Percentiles rank a stretch among this genome's conserved stretches.
Conservation (phyloP, 2,329 filamentous ascomycete species). For the Stemphylium vesicarium region DNA sequence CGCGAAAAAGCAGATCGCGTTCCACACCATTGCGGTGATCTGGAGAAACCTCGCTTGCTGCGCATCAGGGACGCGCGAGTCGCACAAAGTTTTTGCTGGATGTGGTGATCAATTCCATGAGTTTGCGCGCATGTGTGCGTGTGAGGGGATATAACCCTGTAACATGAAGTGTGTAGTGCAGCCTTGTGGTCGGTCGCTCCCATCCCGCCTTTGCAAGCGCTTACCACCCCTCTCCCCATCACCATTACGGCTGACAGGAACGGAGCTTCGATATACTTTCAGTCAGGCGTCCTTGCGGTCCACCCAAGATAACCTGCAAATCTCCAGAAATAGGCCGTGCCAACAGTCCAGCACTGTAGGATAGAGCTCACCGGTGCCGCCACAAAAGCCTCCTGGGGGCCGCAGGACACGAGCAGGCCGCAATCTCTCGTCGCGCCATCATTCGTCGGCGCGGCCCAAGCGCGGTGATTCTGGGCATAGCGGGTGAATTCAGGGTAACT, state of each 20-base stretch:
- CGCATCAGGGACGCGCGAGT: neutral
- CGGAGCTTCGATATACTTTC: neutral
- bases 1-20: neutral
- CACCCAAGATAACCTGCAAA: constrained; percentile 12
- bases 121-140: neutral
- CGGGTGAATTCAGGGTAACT: neutral
- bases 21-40: neutral
- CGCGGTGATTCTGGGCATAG: constrained; percentile 7
- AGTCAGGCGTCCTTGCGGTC: constrained; percentile 13
- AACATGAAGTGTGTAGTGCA: too few relatives aligned
- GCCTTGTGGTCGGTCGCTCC: neutral
- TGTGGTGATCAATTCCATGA: too few relatives aligned
- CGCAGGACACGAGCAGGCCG: constrained; percentile 19
- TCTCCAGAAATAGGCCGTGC: constrained; percentile 20
- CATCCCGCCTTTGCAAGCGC: neutral
- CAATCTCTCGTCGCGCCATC: constrained; percentile 13
- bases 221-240: neutral
- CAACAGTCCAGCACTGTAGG: neutral
- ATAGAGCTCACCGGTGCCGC: constrained; percentile 14
- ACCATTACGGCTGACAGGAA: neutral
- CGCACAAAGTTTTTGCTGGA: too few relatives aligned
- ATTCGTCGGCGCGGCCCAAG: constrained; percentile 20
- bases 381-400: constrained; percentile 18
- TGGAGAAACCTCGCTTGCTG: constrained; percentile 3
- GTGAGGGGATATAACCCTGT: neutral